A percentile compares a stretch with the other conserved stretches of the same genome.
Evolutionary conservation across 2,329 filamentous ascomycete genomes (phyloP).

Genomic region (Coniochaeta sp.): DNA sequence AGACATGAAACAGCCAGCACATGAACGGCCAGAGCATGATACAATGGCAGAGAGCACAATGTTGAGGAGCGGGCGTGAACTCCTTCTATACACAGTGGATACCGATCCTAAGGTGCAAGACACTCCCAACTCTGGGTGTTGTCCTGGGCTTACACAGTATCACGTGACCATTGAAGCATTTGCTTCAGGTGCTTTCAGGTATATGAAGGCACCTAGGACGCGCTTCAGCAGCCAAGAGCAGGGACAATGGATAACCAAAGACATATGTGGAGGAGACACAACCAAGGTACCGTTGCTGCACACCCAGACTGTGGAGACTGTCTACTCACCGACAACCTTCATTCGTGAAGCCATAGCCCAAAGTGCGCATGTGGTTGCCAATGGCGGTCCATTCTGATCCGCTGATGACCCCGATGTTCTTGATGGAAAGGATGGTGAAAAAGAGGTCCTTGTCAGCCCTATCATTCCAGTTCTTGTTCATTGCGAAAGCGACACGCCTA

Average conservation of each 20-base stretch:
- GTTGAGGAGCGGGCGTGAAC: not conserved
- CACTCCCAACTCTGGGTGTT: not conserved
- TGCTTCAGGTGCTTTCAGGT: not conserved
- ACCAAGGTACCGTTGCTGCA: not conserved
- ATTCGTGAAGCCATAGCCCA: constrained; percentile 58
- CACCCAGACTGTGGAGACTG: not conserved
- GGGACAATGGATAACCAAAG: not conserved
- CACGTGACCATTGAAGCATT: not conserved
- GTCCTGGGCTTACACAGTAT: not conserved
- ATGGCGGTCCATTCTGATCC: constrained; percentile 56
- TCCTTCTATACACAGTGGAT: not conserved
- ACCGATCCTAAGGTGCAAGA: not conserved
- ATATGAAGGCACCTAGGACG: not conserved
- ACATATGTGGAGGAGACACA: not conserved
- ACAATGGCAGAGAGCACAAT: not conserved
- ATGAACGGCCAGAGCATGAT: not conserved
- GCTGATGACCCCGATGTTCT: constrained; percentile 57
- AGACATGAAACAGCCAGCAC: not conserved
- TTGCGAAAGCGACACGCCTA: constrained; percentile 21
- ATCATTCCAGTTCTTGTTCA: constrained; percentile 56
- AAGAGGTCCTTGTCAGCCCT: constrained; percentile 56
- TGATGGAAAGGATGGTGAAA: constrained; percentile 55
- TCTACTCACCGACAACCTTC: constrained; percentile 53
- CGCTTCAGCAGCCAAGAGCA: not conserved
- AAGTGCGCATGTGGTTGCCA: constrained; percentile 50